phyloP scores from a whole-genome alignment of 805 yeast genomes.

The Kazachstania bromeliacearum region DNA sequence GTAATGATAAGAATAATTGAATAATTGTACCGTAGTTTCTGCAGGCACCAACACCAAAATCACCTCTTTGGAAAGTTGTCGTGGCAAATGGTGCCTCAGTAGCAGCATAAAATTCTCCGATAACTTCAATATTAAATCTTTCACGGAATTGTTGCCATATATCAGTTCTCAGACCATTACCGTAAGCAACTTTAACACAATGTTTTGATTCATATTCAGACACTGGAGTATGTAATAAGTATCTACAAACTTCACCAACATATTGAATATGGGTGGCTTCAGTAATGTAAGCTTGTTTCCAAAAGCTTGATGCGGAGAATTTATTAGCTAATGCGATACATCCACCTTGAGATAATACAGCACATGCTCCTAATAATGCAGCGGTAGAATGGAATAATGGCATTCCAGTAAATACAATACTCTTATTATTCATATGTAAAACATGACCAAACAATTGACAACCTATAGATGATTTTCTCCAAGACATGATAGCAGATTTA shows the following conservation, averaged over 20 bases:
- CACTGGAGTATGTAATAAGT: slow-evolving; percentile 54
- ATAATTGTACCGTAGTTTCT: slow-evolving; percentile 63
- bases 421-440: slow-evolving; percentile 43
- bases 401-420: slow-evolving; percentile 80
- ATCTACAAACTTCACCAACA: slow-evolving; percentile 92
- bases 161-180: slow-evolving; percentile 85
- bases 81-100: slow-evolving; percentile 89
- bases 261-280: slow-evolving; percentile 79
- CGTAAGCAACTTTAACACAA: slow-evolving; percentile 61
- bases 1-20: slow-evolving; percentile 40
- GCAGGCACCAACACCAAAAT: slow-evolving; percentile 79
- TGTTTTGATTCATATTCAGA: slow-evolving; percentile 62
- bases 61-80: slow-evolving; percentile 69
- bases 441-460: slow-evolving; percentile 60
- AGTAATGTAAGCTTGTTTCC: slow-evolving; percentile 75
- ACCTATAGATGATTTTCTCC: slow-evolving; percentile 77
- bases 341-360: slow-evolving; percentile 58
- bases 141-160: slow-evolving; percentile 76
- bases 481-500: slow-evolving; percentile 85
- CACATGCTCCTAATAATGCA: slow-evolving; percentile 73
- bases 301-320: slow-evolving; percentile 74
- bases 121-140: slow-evolving; percentile 61
- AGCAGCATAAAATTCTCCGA: slow-evolving; percentile 90
- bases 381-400: slow-evolving; percentile 95
- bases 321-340: slow-evolving; percentile 70